Percentiles rank a stretch among this genome's conserved stretches.
Conservation (phyloP, 352 stramenopile genomes). For the Blastocystis sp. region DNA sequence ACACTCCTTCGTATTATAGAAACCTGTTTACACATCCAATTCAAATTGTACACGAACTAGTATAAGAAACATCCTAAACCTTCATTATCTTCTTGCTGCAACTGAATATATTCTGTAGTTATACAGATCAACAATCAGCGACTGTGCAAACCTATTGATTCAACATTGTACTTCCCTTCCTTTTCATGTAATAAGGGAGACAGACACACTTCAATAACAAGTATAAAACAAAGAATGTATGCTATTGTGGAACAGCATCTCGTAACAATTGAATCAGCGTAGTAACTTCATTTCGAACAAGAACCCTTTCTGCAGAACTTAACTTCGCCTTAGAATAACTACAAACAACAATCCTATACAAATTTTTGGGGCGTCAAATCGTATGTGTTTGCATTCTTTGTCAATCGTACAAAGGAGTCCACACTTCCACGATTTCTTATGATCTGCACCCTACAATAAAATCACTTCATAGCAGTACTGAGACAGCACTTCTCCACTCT, state of each 20-base stretch:
- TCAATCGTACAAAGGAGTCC: neutral
- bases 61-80: too few species aligned
- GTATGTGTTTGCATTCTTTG: neutral
- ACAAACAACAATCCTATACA: neutral
- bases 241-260: neutral
- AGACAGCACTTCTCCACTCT: slow-evolving; percentile 1
- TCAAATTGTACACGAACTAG: too few species aligned
- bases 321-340: neutral
- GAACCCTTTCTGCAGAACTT: neutral
- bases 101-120: neutral
- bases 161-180: too few species aligned
- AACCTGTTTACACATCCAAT: too few species aligned
- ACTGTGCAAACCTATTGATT: too few species aligned
- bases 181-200: neutral
- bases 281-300: neutral
- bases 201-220: neutral
- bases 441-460: slow-evolving; percentile 31
- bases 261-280: neutral
- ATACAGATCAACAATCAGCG: too few species aligned
- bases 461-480: neutral
- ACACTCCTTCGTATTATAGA: too few species aligned
- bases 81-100: neutral
- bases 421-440: neutral
- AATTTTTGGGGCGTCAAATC: slow-evolving; percentile 21
- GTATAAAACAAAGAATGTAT: neutral